Evolutionary conservation across 2,329 filamentous ascomycete species (phyloP), one percentile per base, ranked within the genome.

Genomic region (Zymoseptoria tritici): DNA sequence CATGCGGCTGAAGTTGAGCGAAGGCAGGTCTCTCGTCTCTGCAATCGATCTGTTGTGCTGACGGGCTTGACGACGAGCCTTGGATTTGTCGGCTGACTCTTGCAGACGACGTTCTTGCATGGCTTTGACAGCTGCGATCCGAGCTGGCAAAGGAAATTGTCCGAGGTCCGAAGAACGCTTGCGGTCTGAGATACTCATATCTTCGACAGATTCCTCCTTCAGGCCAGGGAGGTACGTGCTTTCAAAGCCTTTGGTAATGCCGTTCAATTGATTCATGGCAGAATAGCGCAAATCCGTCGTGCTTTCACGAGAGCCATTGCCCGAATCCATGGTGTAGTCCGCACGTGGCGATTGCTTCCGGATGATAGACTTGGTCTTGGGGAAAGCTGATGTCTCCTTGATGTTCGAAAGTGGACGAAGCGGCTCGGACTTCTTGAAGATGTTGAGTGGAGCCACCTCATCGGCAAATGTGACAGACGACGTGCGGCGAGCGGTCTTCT

Each of bases 151-250:
- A 4, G 66, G 66, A 52, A 73, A 70, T 9, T 69, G 67, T 22
- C 63, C 57, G 42, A 60, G 62, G 13, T 66, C 62, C 7, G 55
- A 55, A 7, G 60, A 58, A 24, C 66, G 66, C 55, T 63, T 67
- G 53, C 66, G 61, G 11, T 71, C 68, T 13, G 64, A 66, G 57
- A 69, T 70, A 58, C 76, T 77, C 62, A 77, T 76, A 60, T 78
- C 77, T 56, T 80, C 77, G 52, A 77, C 72, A 19, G 77, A 78
- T 60, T 80, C 78, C 63, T 80, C 78, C 58, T 79, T 80, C 31
- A 80, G 66, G 52, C 77, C 76, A 11, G 77, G 75, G 16, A 80
- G 72, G 67, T 76, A 67, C 16, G 67, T 65, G 60, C 67, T 68
- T 52, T 64, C 66, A 56, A 70, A 71, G 20, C 67, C 67, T 57